Evolutionary conservation across 2,329 filamentous ascomycete genomes (phyloP).

Genomic region (Neofusicoccum laricinum): DNA sequence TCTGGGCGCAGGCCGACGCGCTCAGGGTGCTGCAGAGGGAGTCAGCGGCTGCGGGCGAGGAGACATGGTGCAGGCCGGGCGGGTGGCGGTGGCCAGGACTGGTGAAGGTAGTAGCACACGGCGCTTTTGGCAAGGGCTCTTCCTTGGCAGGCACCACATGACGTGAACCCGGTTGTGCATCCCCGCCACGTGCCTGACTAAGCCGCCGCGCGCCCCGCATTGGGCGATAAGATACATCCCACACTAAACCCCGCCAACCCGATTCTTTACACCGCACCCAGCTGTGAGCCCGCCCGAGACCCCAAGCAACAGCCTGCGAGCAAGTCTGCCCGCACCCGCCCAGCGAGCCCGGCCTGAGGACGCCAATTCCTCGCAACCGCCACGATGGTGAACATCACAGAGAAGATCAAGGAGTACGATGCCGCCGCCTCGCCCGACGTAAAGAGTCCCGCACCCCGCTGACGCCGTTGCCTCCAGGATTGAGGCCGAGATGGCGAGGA

Average conservation of each 20-base stretch:
- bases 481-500: conserved; percentile 98
- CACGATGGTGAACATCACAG: conserved; percentile 97
- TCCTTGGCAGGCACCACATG: conserved; percentile 10
- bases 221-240: background rate
- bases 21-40: background rate
- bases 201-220: background rate
- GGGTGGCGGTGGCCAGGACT: background rate
- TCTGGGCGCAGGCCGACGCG: conserved; percentile 25
- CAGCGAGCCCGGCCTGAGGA: background rate
- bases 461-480: conserved; percentile 55
- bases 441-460: background rate
- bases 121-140: background rate
- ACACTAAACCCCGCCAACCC: background rate
- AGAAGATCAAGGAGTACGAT: conserved; percentile 97
- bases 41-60: background rate
- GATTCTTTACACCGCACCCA: conserved; percentile 12
- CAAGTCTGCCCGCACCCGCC: background rate
- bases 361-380: conserved; percentile 18
- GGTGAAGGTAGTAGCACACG: background rate
- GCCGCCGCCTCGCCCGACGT: conserved; percentile 18
- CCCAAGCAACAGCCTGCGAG: background rate
- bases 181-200: background rate
- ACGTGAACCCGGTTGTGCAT: background rate
- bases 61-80: background rate
- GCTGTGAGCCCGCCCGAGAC: background rate